Evolutionary conservation across 2,329 filamentous ascomycete species (phyloP), one percentile per base, ranked within the genome.

Genomic region (Alternaria novae-zelandiae): DNA sequence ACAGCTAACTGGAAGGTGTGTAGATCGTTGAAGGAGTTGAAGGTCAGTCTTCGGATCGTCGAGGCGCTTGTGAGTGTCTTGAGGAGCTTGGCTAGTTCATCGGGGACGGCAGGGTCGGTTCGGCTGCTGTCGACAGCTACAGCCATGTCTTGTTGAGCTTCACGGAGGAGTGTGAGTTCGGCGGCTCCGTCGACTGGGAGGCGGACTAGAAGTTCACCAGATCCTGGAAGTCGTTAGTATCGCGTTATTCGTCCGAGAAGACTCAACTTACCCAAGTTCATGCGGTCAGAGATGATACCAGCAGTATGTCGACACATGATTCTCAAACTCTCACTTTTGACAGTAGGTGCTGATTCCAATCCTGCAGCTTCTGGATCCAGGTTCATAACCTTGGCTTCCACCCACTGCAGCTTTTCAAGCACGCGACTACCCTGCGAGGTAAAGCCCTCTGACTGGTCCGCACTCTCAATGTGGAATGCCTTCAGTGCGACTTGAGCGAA

Each of bases 1-100:
- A 97, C 83, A 3, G 92, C 91, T 53, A 85, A 84, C 77, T 97
- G 88, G 79, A 97, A 97, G 8, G 84, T 82, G 76, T 97, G 94
- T 11, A 97, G 83, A 69, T 94, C 83, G 46, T 75, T 71, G 54
- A 78, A 76, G 5, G 79, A 76, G 50, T 78, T 78, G 63, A 82
- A 85, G 1, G 78, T 80, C 45, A 92, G 90, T 3, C 88, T 90
- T 26, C 94, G 89, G 56, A 94, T 86, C 1, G 92, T 93, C 47
- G 87, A 86, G 23, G 85, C 85, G 72, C 67, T 85, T 78, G 77
- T 91, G 53, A 80, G 78, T 65, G 76, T 84, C 55, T 89, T 86
- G 36, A 94, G 79, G 4, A 90, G 86, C n/a, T 89, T 86, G 1
- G 85, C 80, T 61, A 96, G 83, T 50, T 89, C 88, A 28, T 86